Conservation (phyloP, 345 rosid genomes). For the Hibiscus syriacus region DNA sequence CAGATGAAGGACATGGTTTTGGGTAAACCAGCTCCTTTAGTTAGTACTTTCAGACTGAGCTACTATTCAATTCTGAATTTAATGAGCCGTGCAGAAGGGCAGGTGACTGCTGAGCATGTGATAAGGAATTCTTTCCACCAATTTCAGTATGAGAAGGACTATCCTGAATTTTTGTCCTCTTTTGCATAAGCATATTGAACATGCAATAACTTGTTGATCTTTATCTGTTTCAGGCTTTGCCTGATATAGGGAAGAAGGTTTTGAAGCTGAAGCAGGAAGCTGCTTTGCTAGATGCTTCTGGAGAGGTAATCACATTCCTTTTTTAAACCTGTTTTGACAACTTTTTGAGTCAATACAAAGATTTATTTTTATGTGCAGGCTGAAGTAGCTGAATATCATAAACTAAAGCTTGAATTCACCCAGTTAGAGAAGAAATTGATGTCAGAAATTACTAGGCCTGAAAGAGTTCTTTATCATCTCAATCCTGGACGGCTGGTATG, state of each 20-base stretch:
- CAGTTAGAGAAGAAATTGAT: conserved; percentile 88
- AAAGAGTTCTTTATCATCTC: conserved; percentile 80
- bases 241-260: conserved; percentile 73
- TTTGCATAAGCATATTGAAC: background rate
- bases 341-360: background rate
- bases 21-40: conserved; percentile 98
- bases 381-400: conserved; percentile 86
- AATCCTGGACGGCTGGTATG: conserved; percentile 92
- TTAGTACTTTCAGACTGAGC: conserved; percentile 96
- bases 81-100: conserved; percentile 99
- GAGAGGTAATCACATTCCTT: conserved; percentile 51
- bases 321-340: conserved; percentile 6
- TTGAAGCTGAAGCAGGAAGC: conserved; percentile 88
- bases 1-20: conserved; percentile 96
- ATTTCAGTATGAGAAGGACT: conserved; percentile 94
- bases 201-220: conserved; percentile 8
- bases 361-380: conserved; percentile 37
- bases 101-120: conserved; percentile 93
- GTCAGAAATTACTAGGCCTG: conserved; percentile 90
- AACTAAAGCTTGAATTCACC: conserved; percentile 68
- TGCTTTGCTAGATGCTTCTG: conserved; percentile 74
- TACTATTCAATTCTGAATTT: conserved; percentile 93
- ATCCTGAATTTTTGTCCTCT: conserved; percentile 5
- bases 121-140: conserved; percentile 94
- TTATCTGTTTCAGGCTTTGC: conserved; percentile 55